A percentile compares a stretch with the other conserved stretches of the same genome.
These are phyloP conservation scores for Boletus rufocinnamomeus DNA, from an alignment of 768 basidiomycete species.

Conservation along the genomic window DNA sequence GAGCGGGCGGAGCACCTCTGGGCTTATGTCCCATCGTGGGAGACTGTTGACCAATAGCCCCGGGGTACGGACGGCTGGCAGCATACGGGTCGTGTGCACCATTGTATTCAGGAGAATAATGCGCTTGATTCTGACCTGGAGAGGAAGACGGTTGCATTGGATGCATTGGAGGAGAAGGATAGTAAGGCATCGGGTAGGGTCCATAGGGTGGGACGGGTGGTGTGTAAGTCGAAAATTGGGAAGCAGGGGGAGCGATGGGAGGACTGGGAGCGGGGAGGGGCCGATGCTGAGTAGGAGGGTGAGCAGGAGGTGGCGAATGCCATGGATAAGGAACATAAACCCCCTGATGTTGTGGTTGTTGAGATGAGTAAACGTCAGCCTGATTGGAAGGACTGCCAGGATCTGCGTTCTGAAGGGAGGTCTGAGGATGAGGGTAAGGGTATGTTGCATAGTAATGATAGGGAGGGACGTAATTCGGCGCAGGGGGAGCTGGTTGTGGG, in stretches of 20 bases:
- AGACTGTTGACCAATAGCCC: slow-evolving; percentile 35
- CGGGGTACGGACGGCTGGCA: slow-evolving; percentile 29
- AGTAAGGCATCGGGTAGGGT: slow-evolving; percentile 38
- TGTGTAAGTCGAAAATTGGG: slow-evolving; percentile 37
- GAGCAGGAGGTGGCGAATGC: slow-evolving; percentile 39
- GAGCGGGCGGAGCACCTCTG: slow-evolving; percentile 42
- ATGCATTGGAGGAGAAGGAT: slow-evolving; percentile 34
- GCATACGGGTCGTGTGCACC: slow-evolving; percentile 28
- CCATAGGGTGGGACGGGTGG: slow-evolving; percentile 36
- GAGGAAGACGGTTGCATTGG: slow-evolving; percentile 30
- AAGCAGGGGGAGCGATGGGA: slow-evolving; percentile 32
- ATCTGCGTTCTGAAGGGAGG: slow-evolving; percentile 43
- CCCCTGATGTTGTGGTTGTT: slow-evolving; percentile 35
- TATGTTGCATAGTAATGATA: slow-evolving; percentile 50
- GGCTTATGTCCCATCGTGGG: slow-evolving; percentile 28
- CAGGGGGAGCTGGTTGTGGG: slow-evolving; percentile 41
- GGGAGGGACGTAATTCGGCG: slow-evolving; percentile 42
- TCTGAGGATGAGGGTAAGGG: slow-evolving; percentile 51
- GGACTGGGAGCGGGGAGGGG: slow-evolving; percentile 35
- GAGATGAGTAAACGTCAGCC: slow-evolving; percentile 36
- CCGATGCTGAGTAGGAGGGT: slow-evolving; percentile 44
- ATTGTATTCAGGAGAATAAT: slow-evolving; percentile 34
- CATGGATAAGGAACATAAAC: slow-evolving; percentile 35
- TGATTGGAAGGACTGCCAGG: slow-evolving; percentile 28
- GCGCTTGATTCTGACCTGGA: slow-evolving; percentile 28